Base-by-base conservation (phyloP, 495 filamentous ascomycete species). In the Penicillium mononematosum region DNA sequence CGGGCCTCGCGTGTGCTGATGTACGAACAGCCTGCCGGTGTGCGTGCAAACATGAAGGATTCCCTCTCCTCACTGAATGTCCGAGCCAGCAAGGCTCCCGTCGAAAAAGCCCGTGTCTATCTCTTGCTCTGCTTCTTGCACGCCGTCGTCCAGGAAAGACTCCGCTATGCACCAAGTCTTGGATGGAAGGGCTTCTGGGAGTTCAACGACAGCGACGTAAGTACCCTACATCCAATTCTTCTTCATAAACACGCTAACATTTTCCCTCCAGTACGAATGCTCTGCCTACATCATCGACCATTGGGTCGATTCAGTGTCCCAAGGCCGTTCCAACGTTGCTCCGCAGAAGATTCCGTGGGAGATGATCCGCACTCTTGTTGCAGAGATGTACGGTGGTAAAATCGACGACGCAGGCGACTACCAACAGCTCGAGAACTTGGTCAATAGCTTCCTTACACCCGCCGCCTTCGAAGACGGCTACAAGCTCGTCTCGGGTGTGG, bases 131-230 rank as follows among this genome's bases (percentile, higher is more conserved):
- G 89, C 6, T 98, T 98, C 83, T 69, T 98, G 58, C 94, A 99
- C 65, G 94, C 95, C 12, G 93, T 99, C 12, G 83, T 99, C 31
- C 94, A 99, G 72, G 94, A 99, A 70, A 80, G 94, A 63, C 79
- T 99, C 59, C 89, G 94, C 56, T 99, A 99, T 66, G 93, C 92
- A 19, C 95, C 94, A 2, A 94, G 83, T 50, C 81, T 99, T 53
- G 94, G 94, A 50, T 98, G 95, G 94, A 96, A 96, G 78, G 90
- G 91, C 54, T 96, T 96, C 81, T 99, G 94, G 94, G 94, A 99
- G 76, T 99, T 99, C 70, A 99, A 99, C 68, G 94, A 99, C 71
- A 96, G 92, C 62, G 94, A 98, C 74, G 92, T 97, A 83, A 88
- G 92, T 56, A 53, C 45, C 31, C 19, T 14, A 24, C 14, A 11